Evolutionary conservation across 2,329 filamentous ascomycete genomes (phyloP), one percentile per base, ranked within the genome.

Genomic region (Talaromyces sp.): DNA sequence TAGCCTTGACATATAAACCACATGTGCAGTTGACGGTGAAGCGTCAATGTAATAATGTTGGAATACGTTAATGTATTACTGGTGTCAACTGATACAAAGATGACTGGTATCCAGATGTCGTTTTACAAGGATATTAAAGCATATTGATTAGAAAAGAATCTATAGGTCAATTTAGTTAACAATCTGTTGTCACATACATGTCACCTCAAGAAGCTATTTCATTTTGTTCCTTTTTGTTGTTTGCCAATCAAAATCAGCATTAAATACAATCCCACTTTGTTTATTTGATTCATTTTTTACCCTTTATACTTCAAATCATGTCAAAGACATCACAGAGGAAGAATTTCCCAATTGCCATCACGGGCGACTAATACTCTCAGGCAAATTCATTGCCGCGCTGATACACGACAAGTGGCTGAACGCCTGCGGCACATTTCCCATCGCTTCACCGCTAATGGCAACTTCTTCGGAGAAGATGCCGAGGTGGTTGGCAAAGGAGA

Each of bases 401-500:
- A 92, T 85, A 69, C 91, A 81, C 2, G 89, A 88, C 63, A 93
- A 74, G 70, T 93, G 89, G 66, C 86, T 90, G 66, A 92, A 92
- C 0, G 89, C 89, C 75, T 91, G 89, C 0, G 89, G 89, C 17
- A 88, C 91, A 69, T 92, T 92, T 1, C 89, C 89, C 62, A 92
- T 79, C 75, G 92, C 89, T 74, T 92, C 89, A 11, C 89, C 89
- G 56, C 83, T 86, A 58, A 87, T 80, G 5, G 88, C 84, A 67
- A 92, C 91, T 76, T 92, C 89, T 71, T 92, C 89, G 8, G 86
- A 90, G 71, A 91, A 91, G 84, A 92, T 91, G 67, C 82, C 83
- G 58, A 92, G 75, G 71, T 92, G 89, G 70, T 92, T 93, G 1
- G 86, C 85, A 75, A 91, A 92, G 64, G 82, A 82, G 26, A 92